Percentiles rank a stretch among this genome's conserved stretches.
These are phyloP conservation scores for Parastagonospora avenae DNA, from an alignment of 2,329 filamentous ascomycete species.

Conservation along the genomic window DNA sequence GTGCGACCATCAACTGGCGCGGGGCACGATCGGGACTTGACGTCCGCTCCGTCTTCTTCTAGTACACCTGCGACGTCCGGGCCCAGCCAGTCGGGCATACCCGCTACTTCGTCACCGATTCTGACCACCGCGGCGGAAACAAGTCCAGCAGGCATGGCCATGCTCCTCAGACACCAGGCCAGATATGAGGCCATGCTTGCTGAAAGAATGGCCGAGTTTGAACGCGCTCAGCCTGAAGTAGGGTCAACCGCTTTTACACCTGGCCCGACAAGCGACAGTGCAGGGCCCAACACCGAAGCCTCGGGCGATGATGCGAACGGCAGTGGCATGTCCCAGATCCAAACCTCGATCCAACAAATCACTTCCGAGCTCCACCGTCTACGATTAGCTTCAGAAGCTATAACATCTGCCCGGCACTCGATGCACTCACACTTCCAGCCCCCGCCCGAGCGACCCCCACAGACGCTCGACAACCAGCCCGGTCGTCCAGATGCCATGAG, in stretches of 20 bases:
- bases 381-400: conserved; percentile 21
- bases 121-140: neutral
- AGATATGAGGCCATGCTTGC: neutral
- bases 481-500: conserved; percentile 55
- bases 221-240: neutral
- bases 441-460: conserved; percentile 14
- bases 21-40: neutral
- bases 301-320: neutral
- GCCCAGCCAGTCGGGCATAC: neutral
- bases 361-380: conserved; percentile 22
- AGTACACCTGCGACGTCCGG: neutral
- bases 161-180: neutral
- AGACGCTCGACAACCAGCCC: conserved; percentile 53
- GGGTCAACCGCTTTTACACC: neutral
- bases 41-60: neutral
- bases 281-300: neutral
- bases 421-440: conserved; percentile 14
- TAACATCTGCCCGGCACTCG: conserved; percentile 17
- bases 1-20: neutral
- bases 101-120: neutral
- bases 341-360: conserved; percentile 22
- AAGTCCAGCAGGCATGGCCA: neutral
- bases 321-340: conserved; percentile 13
- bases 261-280: neutral
- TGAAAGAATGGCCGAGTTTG: neutral